Evolutionary conservation across 306 rosid species (phyloP).

Genomic region (Sesbania bispinosa): DNA sequence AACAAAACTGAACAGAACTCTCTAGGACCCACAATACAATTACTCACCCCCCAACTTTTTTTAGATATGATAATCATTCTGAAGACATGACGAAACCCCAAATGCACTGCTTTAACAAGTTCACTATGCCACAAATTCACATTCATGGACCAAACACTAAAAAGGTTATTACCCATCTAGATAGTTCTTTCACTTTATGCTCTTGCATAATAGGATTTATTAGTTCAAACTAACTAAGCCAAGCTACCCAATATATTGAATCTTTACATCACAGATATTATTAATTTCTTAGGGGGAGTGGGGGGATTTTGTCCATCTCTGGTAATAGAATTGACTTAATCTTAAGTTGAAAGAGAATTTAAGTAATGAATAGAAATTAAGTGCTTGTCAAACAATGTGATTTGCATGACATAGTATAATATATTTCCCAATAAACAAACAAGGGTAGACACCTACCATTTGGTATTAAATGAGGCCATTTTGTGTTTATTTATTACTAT

Average conservation of each 20-base stretch:
- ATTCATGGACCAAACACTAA: neutral
- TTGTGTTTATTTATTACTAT: neutral
- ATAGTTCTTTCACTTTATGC: neutral
- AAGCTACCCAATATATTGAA: neutral
- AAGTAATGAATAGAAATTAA: neutral
- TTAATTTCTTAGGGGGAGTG: too few species aligned
- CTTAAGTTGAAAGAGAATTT: neutral
- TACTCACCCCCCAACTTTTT: conserved; percentile 5
- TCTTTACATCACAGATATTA: neutral
- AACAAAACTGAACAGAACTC: neutral
- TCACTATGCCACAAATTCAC: neutral
- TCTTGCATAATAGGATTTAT: neutral
- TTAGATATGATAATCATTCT: neutral
- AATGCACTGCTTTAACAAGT: conserved; percentile 1
- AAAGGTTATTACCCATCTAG: neutral
- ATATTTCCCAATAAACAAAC: neutral
- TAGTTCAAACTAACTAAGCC: conserved; percentile 7
- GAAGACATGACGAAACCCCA: neutral
- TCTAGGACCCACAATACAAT: conserved; percentile 19
- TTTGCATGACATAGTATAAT: neutral
- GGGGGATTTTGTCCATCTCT: neutral
- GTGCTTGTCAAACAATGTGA: neutral
- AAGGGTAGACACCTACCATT: neutral
- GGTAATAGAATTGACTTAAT: neutral
- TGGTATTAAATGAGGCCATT: neutral